Conservation (phyloP, 2,329 filamentous ascomycete genomes). For the Pyrenophora seminiperda region DNA sequence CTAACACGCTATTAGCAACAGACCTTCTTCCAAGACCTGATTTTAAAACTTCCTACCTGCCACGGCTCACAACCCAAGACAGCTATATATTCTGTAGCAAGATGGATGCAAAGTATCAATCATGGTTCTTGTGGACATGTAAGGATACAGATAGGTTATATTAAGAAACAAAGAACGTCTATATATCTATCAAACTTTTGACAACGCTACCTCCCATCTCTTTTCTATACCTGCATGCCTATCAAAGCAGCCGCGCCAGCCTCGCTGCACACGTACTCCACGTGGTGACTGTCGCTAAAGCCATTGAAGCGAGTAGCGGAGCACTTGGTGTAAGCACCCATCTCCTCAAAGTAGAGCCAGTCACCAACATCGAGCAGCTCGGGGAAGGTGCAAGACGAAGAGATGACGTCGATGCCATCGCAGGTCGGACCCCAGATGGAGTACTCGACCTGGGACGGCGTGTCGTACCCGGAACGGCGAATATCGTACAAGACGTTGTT, state of each 20-base stretch:
- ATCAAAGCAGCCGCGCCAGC: constrained; percentile 79
- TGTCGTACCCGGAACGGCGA: constrained; percentile 50
- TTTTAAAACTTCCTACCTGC: no score
- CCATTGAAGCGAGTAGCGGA: constrained; percentile 98
- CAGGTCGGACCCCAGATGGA: constrained; percentile 98
- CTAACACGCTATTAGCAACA: no score
- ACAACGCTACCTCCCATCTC: neutral
- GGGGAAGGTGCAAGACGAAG: constrained; percentile 76
- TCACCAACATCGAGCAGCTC: constrained; percentile 87
- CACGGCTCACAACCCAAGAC: no score
- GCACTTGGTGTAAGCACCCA: constrained; percentile 99
- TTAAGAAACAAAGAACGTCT: constrained; percentile 1
- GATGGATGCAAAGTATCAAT: no score
- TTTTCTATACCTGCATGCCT: constrained; percentile 25
- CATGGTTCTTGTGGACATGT: neutral
- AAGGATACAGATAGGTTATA: neutral
- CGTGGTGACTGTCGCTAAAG: constrained; percentile 88
- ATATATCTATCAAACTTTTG: constrained; percentile 15
- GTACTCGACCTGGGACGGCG: constrained; percentile 70
- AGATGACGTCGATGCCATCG: constrained; percentile 95
- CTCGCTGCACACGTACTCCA: constrained; percentile 95
- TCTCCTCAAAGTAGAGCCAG: constrained; percentile 98
- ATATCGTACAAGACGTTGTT: constrained; percentile 61
- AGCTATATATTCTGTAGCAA: no score
- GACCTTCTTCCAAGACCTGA: no score